phyloP scores from a whole-genome alignment of 805 yeast genomes.

The Citeromyces nyonsensis region DNA sequence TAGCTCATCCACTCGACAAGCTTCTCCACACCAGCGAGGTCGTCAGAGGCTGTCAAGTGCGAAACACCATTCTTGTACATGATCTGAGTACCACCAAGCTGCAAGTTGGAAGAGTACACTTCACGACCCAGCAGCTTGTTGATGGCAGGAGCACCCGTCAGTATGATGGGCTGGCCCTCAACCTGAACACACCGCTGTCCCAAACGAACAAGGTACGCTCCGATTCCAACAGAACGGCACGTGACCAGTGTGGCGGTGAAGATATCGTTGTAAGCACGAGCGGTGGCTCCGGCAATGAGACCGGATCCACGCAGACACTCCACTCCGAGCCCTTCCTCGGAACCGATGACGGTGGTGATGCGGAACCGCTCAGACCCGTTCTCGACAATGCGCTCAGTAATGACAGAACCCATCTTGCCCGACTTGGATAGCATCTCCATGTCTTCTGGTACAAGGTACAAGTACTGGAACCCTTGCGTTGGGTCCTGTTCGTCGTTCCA shows the following conservation, averaged over 20 bases:
- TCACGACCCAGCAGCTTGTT: conserved; percentile 94
- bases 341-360: conserved; percentile 79
- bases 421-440: conserved; percentile 35
- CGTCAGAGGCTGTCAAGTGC: conserved; percentile 93
- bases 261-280: conserved; percentile 93
- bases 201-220: conserved; percentile 94
- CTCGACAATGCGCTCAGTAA: conserved; percentile 70
- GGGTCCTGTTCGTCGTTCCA: conserved; percentile 76
- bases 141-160: conserved; percentile 98
- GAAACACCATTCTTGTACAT: conserved; percentile 98
- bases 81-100: conserved; percentile 97
- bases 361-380: conserved; percentile 71
- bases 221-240: conserved; percentile 99
- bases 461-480: conserved; percentile 78
- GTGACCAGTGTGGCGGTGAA: conserved; percentile 97
- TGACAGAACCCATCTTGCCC: conserved; percentile 46
- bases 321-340: conserved; percentile 95
- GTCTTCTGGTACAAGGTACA: conserved; percentile 67
- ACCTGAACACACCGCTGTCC: conserved; percentile 99
- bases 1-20: conserved; percentile 93
- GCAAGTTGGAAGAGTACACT: conserved; percentile 92
- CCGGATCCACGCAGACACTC: conserved; percentile 98
- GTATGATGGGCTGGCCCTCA: conserved; percentile 96
- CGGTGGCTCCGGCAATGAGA: conserved; percentile 96
- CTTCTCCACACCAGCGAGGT: conserved; percentile 89